Evolutionary conservation across 148 eudicot genomes (phyloP).

Genomic region (Rhododendron ferrugineum): DNA sequence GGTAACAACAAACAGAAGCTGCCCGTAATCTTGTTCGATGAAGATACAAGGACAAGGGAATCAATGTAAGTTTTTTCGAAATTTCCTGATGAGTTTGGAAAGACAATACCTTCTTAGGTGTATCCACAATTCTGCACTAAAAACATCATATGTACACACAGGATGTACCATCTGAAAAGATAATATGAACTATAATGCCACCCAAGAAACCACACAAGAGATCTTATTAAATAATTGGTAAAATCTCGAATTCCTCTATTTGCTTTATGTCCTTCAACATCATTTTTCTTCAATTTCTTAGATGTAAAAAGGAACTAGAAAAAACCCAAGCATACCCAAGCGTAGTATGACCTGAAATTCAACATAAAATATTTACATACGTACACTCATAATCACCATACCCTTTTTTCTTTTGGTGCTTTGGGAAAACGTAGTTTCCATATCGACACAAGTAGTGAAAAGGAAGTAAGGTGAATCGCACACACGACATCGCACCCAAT

Average conservation of each 20-base stretch:
- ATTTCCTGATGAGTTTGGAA: background rate
- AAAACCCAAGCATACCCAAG: background rate
- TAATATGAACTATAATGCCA: background rate
- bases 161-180: background rate
- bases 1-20: slow-evolving; percentile 20
- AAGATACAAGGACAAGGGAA: background rate
- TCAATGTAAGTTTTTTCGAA: slow-evolving; percentile 5
- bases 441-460: background rate
- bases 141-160: background rate
- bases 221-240: background rate
- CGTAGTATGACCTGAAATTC: background rate
- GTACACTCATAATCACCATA: background rate
- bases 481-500: background rate
- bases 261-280: background rate
- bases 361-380: background rate
- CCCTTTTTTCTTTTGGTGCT: background rate
- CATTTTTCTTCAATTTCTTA: background rate
- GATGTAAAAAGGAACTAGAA: background rate
- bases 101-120: background rate
- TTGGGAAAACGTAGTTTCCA: background rate
- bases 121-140: background rate
- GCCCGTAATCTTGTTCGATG: slow-evolving; percentile 14
- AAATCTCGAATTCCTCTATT: background rate
- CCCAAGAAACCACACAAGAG: background rate
- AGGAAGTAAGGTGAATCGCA: background rate